Percentiles rank a stretch among this genome's conserved stretches.
Conservation (phyloP, 2,329 filamentous ascomycete species). For the Dothideomycetidae sp. region DNA sequence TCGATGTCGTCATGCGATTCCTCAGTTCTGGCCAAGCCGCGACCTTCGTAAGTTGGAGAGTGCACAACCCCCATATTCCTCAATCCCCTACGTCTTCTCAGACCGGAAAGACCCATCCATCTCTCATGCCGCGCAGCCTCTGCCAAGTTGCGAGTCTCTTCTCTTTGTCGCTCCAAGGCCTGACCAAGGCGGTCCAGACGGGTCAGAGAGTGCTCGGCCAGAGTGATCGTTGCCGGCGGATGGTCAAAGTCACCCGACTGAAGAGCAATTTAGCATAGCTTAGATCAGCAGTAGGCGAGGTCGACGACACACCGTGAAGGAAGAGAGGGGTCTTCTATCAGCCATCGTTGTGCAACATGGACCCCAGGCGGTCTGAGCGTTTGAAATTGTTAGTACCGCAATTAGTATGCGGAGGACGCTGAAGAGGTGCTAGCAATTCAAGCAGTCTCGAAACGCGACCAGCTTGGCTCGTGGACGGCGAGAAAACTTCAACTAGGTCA, state of each 20-base stretch:
- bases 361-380: too few species aligned
- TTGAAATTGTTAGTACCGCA: too few species aligned
- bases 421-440: too few species aligned
- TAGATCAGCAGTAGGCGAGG: not conserved
- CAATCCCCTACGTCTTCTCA: constrained; percentile 8
- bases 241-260: constrained; percentile 31
- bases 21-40: constrained; percentile 7
- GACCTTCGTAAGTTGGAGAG: constrained; percentile 4
- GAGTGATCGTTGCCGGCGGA: constrained; percentile 25
- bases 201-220: constrained; percentile 15
- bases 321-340: constrained; percentile 12
- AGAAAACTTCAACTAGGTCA: too few species aligned
- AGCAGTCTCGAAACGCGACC: too few species aligned
- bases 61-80: constrained; percentile 5
- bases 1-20: constrained; percentile 12
- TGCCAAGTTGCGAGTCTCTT: constrained; percentile 17
- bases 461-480: too few species aligned
- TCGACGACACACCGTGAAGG: constrained; percentile 10
- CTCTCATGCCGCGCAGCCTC: constrained; percentile 13
- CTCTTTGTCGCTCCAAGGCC: constrained; percentile 21
- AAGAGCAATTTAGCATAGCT: constrained; percentile 5
- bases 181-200: constrained; percentile 22
- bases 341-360: constrained; percentile 9
- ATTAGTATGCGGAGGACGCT: too few species aligned
- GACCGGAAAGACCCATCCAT: constrained; percentile 10